Evolutionary conservation across 1,139 yeast genomes (phyloP).

Genomic region (Kodamaea alishanica): DNA sequence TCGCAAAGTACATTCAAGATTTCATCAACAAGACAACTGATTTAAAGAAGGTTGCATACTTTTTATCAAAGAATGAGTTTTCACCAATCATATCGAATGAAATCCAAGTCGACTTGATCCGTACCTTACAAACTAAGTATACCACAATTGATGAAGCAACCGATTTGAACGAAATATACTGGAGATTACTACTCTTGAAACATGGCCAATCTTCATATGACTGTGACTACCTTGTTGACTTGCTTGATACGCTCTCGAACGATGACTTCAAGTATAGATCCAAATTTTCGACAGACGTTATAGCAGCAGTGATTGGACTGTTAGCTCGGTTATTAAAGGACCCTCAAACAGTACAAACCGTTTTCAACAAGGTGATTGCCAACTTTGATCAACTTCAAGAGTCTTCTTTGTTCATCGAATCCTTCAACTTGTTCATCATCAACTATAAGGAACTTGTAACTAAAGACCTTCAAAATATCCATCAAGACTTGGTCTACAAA

Average conservation of each 20-base stretch:
- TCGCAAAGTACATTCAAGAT: conserved; percentile 45
- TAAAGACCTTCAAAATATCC: conserved; percentile 1
- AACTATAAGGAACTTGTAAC: conserved; percentile 2
- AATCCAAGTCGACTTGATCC: conserved; percentile 11
- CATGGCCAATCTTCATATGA: conserved; percentile 14
- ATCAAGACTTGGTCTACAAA: conserved; percentile 3
- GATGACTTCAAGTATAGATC: conserved; percentile 11
- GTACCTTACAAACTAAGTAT: conserved; percentile 11
- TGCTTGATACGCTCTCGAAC: conserved; percentile 13
- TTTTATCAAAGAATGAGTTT: conserved; percentile 27
- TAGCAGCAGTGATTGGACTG: conserved; percentile 14
- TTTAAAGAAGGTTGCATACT: conserved; percentile 38
- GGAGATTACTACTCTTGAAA: conserved; percentile 35
- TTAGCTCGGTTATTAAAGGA: conserved; percentile 11
- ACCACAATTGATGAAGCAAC: conserved; percentile 13
- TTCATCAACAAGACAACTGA: conserved; percentile 42
- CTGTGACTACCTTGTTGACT: conserved; percentile 10
- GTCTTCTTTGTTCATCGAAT: conserved; percentile 22
- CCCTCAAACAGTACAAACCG: conserved; percentile 1
- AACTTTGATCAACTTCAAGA: conserved; percentile 16
- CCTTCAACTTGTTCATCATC: conserved; percentile 17
- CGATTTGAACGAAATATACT: conserved; percentile 31
- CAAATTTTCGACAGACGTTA: conserved; percentile 18
- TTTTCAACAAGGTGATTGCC: conserved; percentile 9
- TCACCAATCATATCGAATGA: conserved; percentile 14